Evolutionary conservation across 2,329 filamentous ascomycete species (phyloP).

Genomic region (Cladosporium sp.): DNA sequence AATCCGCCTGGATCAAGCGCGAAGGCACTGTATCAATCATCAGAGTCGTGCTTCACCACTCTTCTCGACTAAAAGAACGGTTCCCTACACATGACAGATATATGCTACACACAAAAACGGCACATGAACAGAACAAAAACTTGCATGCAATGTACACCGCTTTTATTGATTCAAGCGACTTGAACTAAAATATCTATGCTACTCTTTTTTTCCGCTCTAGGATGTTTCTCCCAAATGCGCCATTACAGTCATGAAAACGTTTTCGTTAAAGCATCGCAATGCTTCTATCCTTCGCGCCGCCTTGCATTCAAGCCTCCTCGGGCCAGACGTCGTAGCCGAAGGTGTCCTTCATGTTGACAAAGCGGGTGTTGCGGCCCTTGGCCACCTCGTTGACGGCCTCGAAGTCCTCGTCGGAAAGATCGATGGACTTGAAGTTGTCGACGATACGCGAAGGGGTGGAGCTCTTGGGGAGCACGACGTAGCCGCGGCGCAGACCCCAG

Average conservation of each 20-base stretch:
- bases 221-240: neutral
- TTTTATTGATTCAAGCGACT: neutral
- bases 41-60: no score
- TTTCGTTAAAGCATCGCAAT: constrained; percentile 3
- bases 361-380: constrained; percentile 62
- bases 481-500: constrained; percentile 64
- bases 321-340: constrained; percentile 66
- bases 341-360: constrained; percentile 79
- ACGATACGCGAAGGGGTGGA: constrained; percentile 62
- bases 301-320: constrained; percentile 29
- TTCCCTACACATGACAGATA: no score
- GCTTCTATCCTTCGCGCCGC: no score
- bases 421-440: constrained; percentile 63
- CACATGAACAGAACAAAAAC: no score
- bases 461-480: constrained; percentile 67
- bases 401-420: constrained; percentile 53
- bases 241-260: constrained; percentile 5
- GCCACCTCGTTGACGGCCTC: constrained; percentile 61
- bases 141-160: neutral
- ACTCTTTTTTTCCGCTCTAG: neutral
- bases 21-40: no score
- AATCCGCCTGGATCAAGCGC: no score
- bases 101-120: no score
- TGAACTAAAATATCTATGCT: neutral
- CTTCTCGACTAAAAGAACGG: no score